Evolutionary conservation across 768 basidiomycete species (phyloP).

Genomic region (Russula compacta): DNA sequence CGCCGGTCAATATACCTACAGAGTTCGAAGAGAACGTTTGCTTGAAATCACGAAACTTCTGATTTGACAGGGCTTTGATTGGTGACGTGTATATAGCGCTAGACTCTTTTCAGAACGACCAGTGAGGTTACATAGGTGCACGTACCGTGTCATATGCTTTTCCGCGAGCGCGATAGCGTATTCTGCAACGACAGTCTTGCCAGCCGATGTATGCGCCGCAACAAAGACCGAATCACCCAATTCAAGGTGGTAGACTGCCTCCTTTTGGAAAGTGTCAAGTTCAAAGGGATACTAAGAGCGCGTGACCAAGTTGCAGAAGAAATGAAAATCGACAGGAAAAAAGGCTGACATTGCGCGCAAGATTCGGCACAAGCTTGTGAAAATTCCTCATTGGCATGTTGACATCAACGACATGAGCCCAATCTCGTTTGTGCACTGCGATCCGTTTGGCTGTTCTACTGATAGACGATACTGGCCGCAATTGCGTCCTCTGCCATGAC

Average conservation of each 20-base stretch:
- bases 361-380: slow-evolving; percentile 86
- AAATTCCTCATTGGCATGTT: slow-evolving; percentile 86
- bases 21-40: slow-evolving; percentile 85
- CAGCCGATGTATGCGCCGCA: slow-evolving; percentile 99
- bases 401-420: slow-evolving; percentile 96
- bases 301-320: not conserved
- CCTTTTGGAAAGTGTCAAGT: slow-evolving; percentile 96
- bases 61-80: slow-evolving; percentile 97
- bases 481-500: slow-evolving; percentile 41
- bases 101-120: not conserved
- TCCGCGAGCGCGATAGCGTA: slow-evolving; percentile 96
- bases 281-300: slow-evolving; percentile 87
- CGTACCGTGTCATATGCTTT: slow-evolving; percentile 97
- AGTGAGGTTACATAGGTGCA: not conserved
- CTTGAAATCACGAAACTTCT: slow-evolving; percentile 98
- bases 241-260: slow-evolving; percentile 96
- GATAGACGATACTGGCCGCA: slow-evolving; percentile 42
- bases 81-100: slow-evolving; percentile 99
- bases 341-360: slow-evolving; percentile 75
- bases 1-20: slow-evolving; percentile 94
- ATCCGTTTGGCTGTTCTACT: slow-evolving; percentile 35
- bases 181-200: slow-evolving; percentile 98
- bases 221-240: slow-evolving; percentile 98
- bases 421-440: slow-evolving; percentile 74
- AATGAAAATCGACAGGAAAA: not conserved